phyloP scores from a whole-genome alignment of 2,329 filamentous ascomycete species.

The Colletotrichum viniferum region DNA sequence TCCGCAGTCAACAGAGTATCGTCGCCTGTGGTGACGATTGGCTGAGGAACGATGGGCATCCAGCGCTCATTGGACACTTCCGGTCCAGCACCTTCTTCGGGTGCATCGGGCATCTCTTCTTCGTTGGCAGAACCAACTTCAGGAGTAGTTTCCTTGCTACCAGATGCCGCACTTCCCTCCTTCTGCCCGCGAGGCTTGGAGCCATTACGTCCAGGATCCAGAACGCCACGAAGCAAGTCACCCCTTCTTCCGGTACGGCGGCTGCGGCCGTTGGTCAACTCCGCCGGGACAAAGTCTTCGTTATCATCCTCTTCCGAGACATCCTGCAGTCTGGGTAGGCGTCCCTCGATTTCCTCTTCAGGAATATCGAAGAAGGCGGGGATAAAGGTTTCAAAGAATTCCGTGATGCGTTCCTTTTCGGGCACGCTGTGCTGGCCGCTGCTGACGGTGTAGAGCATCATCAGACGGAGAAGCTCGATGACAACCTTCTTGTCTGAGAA shows the following conservation, averaged over 20 bases:
- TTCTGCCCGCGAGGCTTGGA: constrained; percentile 75
- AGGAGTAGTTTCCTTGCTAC: constrained; percentile 88
- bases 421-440: constrained; percentile 73
- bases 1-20: constrained; percentile 62
- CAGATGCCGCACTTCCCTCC: constrained; percentile 77
- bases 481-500: constrained; percentile 76
- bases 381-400: constrained; percentile 79
- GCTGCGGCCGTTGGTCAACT: constrained; percentile 70
- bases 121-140: constrained; percentile 79
- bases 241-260: constrained; percentile 78
- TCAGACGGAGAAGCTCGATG: constrained; percentile 64
- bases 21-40: constrained; percentile 57
- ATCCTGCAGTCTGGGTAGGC: constrained; percentile 71
- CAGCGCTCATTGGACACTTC: constrained; percentile 69
- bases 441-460: constrained; percentile 68
- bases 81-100: constrained; percentile 60
- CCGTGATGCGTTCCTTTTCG: constrained; percentile 75
- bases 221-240: constrained; percentile 82
- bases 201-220: constrained; percentile 77
- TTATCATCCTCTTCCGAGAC: constrained; percentile 77
- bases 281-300: constrained; percentile 74
- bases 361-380: constrained; percentile 78
- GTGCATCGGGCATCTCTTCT: constrained; percentile 71
- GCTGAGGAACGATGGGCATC: constrained; percentile 66
- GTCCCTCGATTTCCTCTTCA: constrained; percentile 70